phyloP scores from a whole-genome alignment of 352 stramenopile genomes.

The Globisporangium irregulare region DNA sequence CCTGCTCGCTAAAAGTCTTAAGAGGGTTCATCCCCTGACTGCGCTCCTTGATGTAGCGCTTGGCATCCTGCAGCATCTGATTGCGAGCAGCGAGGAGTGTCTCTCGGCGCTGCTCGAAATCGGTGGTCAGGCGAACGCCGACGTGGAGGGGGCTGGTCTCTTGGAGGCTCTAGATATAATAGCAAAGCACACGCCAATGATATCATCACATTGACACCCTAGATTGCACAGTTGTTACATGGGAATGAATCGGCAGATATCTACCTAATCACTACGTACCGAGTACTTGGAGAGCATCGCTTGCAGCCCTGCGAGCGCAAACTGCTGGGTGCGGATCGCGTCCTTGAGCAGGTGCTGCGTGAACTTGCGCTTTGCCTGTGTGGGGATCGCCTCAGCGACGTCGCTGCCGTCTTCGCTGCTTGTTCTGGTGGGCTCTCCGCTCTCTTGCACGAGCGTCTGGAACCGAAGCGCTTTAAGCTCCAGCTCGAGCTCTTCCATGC shows the following conservation, averaged over 20 bases:
- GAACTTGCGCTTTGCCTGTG: not conserved
- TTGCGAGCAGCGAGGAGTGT: slow-evolving; percentile 24
- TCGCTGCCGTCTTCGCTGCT: not conserved
- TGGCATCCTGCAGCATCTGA: slow-evolving; percentile 26
- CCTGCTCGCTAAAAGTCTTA: not conserved
- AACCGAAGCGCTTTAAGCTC: slow-evolving; percentile 13
- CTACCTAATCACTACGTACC: not conserved
- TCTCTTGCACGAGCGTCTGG: slow-evolving; percentile 22
- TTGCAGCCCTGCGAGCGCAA: slow-evolving; percentile 10
- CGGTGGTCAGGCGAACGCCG: slow-evolving; percentile 26
- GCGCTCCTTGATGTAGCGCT: slow-evolving; percentile 32
- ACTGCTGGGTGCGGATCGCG: slow-evolving; percentile 9
- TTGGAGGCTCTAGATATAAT: slow-evolving; percentile 2
- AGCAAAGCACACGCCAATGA: not conserved
- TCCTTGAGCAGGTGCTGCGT: not conserved
- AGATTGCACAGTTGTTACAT: not conserved
- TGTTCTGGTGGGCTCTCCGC: slow-evolving; percentile 13
- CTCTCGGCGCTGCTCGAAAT: slow-evolving; percentile 22
- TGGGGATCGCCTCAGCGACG: not conserved
- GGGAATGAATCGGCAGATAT: slow-evolving; percentile 11
- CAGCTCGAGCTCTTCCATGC: slow-evolving; percentile 13
- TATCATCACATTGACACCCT: not conserved
- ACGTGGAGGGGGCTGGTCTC: not conserved
- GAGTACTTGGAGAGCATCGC: slow-evolving; percentile 7
- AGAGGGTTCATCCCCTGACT: slow-evolving; percentile 19